These are phyloP conservation scores for Dioscorea alata DNA, from an alignment of 106 monocot genomes.

Conservation along the genomic window DNA sequence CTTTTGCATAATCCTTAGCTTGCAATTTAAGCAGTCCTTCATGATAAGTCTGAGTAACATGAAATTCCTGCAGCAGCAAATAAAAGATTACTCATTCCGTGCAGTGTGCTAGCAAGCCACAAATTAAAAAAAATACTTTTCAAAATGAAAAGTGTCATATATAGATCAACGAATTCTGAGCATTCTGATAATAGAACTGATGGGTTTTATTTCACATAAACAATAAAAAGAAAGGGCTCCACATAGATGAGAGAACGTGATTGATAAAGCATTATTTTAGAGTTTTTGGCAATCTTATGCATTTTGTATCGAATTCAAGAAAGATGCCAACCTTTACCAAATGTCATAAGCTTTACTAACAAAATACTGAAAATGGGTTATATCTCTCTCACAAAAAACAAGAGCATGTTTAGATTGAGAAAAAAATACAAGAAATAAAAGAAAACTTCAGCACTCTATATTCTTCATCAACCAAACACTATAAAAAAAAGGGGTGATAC, in stretches of 20 bases:
- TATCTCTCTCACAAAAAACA: no score
- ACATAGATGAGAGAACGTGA: background rate
- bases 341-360: no score
- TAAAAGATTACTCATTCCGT: background rate
- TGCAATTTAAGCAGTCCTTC: slow-evolving; percentile 87
- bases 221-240: background rate
- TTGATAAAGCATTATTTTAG: no score
- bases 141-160: background rate
- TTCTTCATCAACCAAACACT: no score
- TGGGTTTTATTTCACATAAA: background rate
- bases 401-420: no score
- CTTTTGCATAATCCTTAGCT: slow-evolving; percentile 69
- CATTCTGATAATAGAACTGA: background rate
- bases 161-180: background rate
- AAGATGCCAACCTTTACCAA: no score
- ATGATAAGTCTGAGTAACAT: slow-evolving; percentile 93
- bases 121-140: background rate
- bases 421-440: no score
- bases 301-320: no score
- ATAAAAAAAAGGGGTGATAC: no score
- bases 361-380: no score
- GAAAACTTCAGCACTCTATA: no score
- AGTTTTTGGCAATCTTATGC: no score
- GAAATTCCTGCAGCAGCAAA: slow-evolving; percentile 54
- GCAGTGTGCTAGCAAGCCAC: background rate